phyloP scores from a whole-genome alignment of 768 basidiomycete genomes.

The Symmetrospora coprosmae region DNA sequence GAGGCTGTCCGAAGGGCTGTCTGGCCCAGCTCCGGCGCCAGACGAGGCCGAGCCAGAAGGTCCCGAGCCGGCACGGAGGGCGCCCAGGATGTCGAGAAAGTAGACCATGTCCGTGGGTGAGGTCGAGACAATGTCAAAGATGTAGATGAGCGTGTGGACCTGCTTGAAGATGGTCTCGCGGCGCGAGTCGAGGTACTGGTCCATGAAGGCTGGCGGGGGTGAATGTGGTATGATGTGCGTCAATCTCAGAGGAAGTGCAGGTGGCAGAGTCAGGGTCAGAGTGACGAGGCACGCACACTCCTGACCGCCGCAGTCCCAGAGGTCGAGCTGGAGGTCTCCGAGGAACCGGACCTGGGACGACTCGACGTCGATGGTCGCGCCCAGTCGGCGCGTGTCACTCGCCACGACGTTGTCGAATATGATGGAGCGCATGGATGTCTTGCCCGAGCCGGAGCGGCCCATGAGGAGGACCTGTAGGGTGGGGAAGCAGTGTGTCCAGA shows the following conservation, averaged over 20 bases:
- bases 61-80: constrained; percentile 55
- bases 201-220: constrained; percentile 61
- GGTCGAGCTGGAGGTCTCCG: constrained; percentile 83
- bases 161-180: constrained; percentile 90
- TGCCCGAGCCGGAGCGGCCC: constrained; percentile 64
- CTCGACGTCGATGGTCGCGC: constrained; percentile 95
- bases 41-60: constrained; percentile 18
- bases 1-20: too few relatives aligned
- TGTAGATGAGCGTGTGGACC: constrained; percentile 94
- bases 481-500: neutral
- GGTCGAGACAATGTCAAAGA: constrained; percentile 85
- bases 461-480: constrained; percentile 86
- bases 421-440: constrained; percentile 94
- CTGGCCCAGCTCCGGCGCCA: too few relatives aligned
- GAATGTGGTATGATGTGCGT: neutral
- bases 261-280: neutral
- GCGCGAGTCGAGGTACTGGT: constrained; percentile 82
- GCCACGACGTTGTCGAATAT: constrained; percentile 97
- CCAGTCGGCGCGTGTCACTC: constrained; percentile 72
- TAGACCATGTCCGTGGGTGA: constrained; percentile 72
- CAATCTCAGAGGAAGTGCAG: neutral
- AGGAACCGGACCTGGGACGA: constrained; percentile 95
- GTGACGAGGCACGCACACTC: constrained; percentile 40
- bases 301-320: constrained; percentile 99
- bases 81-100: constrained; percentile 77